phyloP scores from a whole-genome alignment of 805 yeast species.

The Suhomyces canberraensis region DNA sequence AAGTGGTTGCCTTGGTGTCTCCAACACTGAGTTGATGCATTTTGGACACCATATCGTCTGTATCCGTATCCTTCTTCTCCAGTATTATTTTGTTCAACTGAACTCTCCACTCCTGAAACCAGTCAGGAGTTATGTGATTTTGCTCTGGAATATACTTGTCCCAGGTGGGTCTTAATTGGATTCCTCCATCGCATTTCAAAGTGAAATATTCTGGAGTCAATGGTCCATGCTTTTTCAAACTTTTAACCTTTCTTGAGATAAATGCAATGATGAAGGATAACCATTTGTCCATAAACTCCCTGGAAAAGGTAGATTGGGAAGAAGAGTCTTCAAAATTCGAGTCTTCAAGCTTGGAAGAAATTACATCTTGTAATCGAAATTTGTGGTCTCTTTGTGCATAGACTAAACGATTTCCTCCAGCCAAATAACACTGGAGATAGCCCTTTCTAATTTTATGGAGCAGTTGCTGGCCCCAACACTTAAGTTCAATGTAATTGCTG shows the following conservation, averaged over 20 bases:
- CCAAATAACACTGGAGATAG: background rate
- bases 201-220: background rate
- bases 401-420: background rate
- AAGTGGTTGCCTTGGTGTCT: too few species aligned
- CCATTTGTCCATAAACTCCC: background rate
- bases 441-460: background rate
- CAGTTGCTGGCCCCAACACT: background rate
- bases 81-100: too few species aligned
- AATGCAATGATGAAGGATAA: background rate
- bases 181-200: background rate
- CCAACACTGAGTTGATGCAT: too few species aligned
- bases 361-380: background rate
- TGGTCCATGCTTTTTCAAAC: background rate
- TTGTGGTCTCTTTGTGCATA: background rate
- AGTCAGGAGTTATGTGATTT: background rate
- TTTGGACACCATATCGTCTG: too few species aligned
- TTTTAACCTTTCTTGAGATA: background rate
- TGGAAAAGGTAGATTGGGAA: background rate
- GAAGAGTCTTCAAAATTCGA: background rate
- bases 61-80: too few species aligned
- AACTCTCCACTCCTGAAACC: background rate
- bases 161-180: background rate
- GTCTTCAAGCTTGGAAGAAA: background rate
- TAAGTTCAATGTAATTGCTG: conserved; percentile 1
- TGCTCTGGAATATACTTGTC: background rate